Base-by-base conservation (phyloP, 2,329 filamentous ascomycete genomes). In the Phaeophleospora eucalypticola region DNA sequence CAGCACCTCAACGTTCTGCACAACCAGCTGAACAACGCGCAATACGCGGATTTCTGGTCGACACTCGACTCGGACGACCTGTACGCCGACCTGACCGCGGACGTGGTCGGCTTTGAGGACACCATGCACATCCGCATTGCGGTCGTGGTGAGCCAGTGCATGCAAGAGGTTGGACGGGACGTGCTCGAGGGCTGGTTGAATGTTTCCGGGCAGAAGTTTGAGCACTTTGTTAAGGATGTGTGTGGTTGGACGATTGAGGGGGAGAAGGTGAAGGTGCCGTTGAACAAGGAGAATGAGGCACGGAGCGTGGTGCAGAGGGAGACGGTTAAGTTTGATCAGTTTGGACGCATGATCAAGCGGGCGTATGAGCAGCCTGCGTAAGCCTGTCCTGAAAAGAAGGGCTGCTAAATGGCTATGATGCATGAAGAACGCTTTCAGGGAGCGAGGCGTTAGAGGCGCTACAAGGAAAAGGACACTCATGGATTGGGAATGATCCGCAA, bases 261-360 rank as follows among this genome's bases (percentile, higher is more conserved):
- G 21, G 65, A 67, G 33, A 71, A 64, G 52, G 83, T 96, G 54
- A 81, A 81, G 68, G 81, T 98, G 46, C 93, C 93, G 46, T 76
- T 84, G 64, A 98, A 98, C 75, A 87, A 93, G 65, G 93, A 98
- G 73, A 96, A 96, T 69, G 91, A 97, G 80, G 93, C 89, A 36
- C 89, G 94, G 77, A 93, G 93, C 70, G 86, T 89, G 34, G 87
- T 96, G 69, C 94, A 96, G 64, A 82, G 90, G 62, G 93, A 98
- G 77, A 90, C 93, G 57, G 93, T 98, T 65, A 89, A 86, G 71
- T 84, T 95, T 50, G 87, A 93, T 59, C 89, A 89, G 75, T 90
- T 90, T 70, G 75, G 81, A 43, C 78, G 88, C 58, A 83, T 95
- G 52, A 82, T 95, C 54, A 80, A 86, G 70, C 80, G 90, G 64